phyloP scores from a whole-genome alignment of 441 rosid genomes.

The Syzygium malaccense region DNA sequence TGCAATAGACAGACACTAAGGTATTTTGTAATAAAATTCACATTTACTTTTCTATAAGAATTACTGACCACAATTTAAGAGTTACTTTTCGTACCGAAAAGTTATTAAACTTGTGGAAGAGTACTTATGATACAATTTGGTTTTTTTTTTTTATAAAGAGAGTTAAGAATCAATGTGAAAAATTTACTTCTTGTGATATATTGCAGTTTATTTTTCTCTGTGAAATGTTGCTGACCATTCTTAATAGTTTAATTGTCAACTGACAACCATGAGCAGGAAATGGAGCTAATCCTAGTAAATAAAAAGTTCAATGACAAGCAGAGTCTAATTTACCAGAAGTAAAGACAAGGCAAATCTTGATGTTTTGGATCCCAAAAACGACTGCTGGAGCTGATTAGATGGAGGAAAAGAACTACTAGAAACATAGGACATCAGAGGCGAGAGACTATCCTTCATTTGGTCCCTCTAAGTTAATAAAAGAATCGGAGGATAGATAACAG shows the following conservation, averaged over 20 bases:
- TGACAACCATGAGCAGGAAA: neutral
- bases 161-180: neutral
- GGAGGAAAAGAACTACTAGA: neutral
- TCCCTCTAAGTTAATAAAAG: neutral
- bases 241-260: neutral
- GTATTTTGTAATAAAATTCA: neutral
- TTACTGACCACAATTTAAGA: neutral
- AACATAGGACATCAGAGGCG: neutral
- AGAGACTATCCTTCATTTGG: neutral
- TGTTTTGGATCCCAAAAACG: neutral
- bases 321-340: neutral
- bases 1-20: neutral
- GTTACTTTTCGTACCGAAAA: neutral
- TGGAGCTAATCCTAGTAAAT: neutral
- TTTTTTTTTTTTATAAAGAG: neutral
- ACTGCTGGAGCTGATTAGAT: neutral
- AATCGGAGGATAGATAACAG: neutral
- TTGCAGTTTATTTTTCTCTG: neutral
- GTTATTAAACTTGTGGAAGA: neutral
- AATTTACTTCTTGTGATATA: neutral
- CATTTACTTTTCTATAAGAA: neutral
- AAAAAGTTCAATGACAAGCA: neutral
- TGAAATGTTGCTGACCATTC: neutral
- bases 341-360: neutral
- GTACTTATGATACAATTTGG: neutral